Percentiles rank a stretch among this genome's conserved stretches.
phyloP scores from a whole-genome alignment of 345 rosid species.

The Populus pruinosa region DNA sequence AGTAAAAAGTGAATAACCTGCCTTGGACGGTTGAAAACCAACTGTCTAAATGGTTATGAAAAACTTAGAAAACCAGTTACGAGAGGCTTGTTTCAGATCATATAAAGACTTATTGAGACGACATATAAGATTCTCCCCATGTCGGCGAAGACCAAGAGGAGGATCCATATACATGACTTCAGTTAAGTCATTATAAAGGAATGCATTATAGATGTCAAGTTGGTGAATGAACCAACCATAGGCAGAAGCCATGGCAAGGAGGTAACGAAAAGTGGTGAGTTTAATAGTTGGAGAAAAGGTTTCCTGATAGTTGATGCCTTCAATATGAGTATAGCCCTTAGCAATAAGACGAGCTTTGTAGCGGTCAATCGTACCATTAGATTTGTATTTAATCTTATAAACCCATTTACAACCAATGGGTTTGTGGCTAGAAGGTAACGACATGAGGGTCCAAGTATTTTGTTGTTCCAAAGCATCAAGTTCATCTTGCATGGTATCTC shows the following conservation, averaged over 20 bases:
- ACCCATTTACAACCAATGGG: constrained; percentile 1
- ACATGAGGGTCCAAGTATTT: neutral
- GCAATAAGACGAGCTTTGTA: neutral
- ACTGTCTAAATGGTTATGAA: accelerated
- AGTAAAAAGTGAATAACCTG: too few relatives aligned
- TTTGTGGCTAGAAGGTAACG: neutral
- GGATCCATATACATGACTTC: too few relatives aligned
- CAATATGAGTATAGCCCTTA: neutral
- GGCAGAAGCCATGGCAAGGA: neutral
- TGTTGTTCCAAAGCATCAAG: neutral
- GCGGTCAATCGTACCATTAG: neutral
- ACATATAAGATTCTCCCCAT: too few relatives aligned
- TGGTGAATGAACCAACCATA: neutral
- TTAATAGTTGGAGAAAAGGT: neutral
- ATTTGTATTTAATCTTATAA: neutral
- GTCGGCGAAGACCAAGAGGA: too few relatives aligned
- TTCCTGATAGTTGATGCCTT: neutral
- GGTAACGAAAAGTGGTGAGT: neutral
- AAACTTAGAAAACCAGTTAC: too few relatives aligned
- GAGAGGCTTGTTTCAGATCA: too few relatives aligned
- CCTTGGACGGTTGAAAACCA: too few relatives aligned
- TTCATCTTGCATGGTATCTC: neutral
- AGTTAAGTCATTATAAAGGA: too few relatives aligned
- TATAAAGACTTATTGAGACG: too few relatives aligned
- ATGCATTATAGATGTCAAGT: too few relatives aligned